Conservation (phyloP, 164 flowering plant species). For the Buxus sempervirens region DNA sequence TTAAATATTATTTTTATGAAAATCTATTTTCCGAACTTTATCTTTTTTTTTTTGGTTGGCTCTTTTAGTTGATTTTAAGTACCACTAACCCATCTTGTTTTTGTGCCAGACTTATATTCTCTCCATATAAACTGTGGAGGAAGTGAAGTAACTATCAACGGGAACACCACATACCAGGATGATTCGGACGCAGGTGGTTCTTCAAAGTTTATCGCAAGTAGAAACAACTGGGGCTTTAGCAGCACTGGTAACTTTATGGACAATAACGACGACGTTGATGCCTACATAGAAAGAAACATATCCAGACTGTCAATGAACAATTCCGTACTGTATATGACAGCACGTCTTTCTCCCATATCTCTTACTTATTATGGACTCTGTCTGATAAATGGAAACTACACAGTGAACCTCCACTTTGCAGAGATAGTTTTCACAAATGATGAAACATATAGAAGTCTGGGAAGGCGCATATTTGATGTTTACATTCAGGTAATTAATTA, state of each 20-base stretch:
- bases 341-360: slow-evolving; percentile 61
- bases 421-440: slow-evolving; percentile 63
- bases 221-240: slow-evolving; percentile 60
- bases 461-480: slow-evolving; percentile 66
- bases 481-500: slow-evolving; percentile 52
- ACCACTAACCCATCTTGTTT: not conserved
- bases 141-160: slow-evolving; percentile 19
- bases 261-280: slow-evolving; percentile 32
- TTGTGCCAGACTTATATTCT: slow-evolving; percentile 41
- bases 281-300: slow-evolving; percentile 17
- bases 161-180: slow-evolving; percentile 39
- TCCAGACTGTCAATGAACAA: slow-evolving; percentile 22
- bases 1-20: too few relatives aligned
- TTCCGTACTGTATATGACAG: slow-evolving; percentile 50
- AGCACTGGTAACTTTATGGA: slow-evolving; percentile 83
- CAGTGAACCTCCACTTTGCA: slow-evolving; percentile 62
- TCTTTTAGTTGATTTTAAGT: not conserved
- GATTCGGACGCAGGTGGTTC: slow-evolving; percentile 51
- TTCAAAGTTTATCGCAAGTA: slow-evolving; percentile 31
- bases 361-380: slow-evolving; percentile 58
- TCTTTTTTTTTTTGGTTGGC: too few relatives aligned
- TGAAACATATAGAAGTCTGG: slow-evolving; percentile 53
- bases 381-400: slow-evolving; percentile 53
- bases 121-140: slow-evolving; percentile 82
- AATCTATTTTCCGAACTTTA: not conserved